Percentiles rank a stretch among this genome's conserved stretches.
phyloP scores from a whole-genome alignment of 768 basidiomycete species.

The Dictyophora rubrovolvata region DNA sequence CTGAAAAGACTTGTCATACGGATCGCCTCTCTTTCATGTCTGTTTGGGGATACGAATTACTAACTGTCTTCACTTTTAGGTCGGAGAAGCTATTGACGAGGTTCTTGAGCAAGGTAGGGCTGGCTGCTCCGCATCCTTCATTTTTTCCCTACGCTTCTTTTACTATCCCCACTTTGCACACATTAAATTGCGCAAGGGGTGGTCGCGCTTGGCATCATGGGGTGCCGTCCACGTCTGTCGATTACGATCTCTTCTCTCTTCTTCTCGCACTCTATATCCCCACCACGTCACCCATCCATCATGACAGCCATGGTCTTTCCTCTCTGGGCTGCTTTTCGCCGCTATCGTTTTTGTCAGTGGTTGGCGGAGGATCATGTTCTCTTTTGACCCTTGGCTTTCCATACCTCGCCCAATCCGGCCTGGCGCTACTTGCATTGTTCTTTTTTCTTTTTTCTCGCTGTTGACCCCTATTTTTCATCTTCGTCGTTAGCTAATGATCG shows the following conservation, averaged over 20 bases:
- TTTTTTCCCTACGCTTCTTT: background rate
- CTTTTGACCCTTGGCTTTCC: background rate
- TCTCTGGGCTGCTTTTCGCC: background rate
- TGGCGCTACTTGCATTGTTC: too few relatives aligned
- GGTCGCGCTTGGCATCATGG: background rate
- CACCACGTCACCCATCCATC: background rate
- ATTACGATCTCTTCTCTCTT: background rate
- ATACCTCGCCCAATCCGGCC: background rate
- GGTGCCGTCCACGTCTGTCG: background rate
- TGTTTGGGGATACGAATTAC: background rate
- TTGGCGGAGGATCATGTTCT: background rate
- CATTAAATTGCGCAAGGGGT: background rate
- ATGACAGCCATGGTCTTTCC: background rate
- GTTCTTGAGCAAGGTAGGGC: constrained; percentile 73
- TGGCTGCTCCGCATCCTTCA: background rate
- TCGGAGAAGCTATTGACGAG: constrained; percentile 85
- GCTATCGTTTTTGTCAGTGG: background rate
- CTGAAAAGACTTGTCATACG: too few relatives aligned
- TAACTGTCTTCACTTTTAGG: constrained; percentile 31
- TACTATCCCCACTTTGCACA: background rate
- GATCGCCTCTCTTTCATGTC: background rate
- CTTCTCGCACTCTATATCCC: background rate
- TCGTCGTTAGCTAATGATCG: background rate
- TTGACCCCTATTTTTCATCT: background rate
- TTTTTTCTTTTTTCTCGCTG: too few relatives aligned